Evolutionary conservation across 2,329 filamentous ascomycete species (phyloP), one percentile per base, ranked within the genome.

Genomic region (Cadophora sp.): DNA sequence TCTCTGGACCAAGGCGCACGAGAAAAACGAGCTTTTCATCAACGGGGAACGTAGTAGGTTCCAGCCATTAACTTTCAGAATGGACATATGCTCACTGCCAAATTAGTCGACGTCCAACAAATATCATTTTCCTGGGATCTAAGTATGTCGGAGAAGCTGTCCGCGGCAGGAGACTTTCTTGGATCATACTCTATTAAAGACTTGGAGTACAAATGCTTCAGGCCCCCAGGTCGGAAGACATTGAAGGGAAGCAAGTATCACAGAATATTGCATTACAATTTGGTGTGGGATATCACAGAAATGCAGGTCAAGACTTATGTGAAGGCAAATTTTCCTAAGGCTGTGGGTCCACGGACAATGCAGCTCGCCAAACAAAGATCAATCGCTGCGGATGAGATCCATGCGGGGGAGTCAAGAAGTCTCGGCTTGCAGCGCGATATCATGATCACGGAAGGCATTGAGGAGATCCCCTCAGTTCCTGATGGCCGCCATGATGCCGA

Each of bases 221-320:
- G 14, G 16, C 65, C 65, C 2, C 19, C 29, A 59, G 31, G 62
- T 22, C 62, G 64, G 40, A 68, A 37, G 16, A 66, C 61, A 19
- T 5, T 6, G 7, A 56, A 65, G 16, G 27, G 61, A 24, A 34
- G 64, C 48, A 37, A 43, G 9, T 65, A 59, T 34, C 3, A 58
- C 8, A 58, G 60, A 27, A 29, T 50, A 7, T 56, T 69, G 19
- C 11, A 68, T 16, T 65, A 68, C 37, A 55, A 71, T 22, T 48
- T 71, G 2, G 51, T 66, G 12, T 71, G 63, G 60, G 48, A 71
- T 8, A 71, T 71, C 34, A 69, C 69, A 1, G 69, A 71, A 46
- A 71, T 69, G 66, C 68, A 71, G 37, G 59, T 70, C 34, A 70
- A 70, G 27, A 31, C 55, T 1, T 51, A 60, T 59, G 66, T 70